Evolutionary conservation across 2,329 filamentous ascomycete species (phyloP).

Genomic region (Stagonosporopsis tanaceti): DNA sequence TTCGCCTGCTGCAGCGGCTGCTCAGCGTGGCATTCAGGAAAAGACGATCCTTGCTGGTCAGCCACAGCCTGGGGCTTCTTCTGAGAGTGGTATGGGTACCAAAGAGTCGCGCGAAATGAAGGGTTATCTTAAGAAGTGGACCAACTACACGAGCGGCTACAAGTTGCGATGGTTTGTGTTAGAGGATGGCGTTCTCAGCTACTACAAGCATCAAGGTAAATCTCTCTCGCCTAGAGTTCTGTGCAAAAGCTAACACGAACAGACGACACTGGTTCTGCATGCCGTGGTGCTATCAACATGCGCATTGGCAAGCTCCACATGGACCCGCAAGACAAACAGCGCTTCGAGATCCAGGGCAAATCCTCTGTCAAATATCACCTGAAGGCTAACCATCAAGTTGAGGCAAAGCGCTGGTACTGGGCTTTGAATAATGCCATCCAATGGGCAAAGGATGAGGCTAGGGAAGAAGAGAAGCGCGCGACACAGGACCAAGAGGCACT

Average conservation of each 20-base stretch:
- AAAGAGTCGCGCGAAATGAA: slow-evolving; percentile 97
- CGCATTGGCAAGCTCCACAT: slow-evolving; percentile 92
- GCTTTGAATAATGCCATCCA: slow-evolving; percentile 98
- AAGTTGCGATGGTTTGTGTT: slow-evolving; percentile 98
- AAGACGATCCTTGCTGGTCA: slow-evolving; percentile 89
- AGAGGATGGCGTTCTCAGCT: slow-evolving; percentile 95
- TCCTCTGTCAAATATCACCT: slow-evolving; percentile 98
- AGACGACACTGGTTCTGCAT: slow-evolving; percentile 94
- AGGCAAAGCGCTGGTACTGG: slow-evolving; percentile 99
- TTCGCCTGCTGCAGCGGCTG: slow-evolving; percentile 91
- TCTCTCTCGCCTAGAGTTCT: neutral
- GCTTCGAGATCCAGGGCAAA: slow-evolving; percentile 97
- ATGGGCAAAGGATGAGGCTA: slow-evolving; percentile 96
- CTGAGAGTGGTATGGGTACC: slow-evolving; percentile 68
- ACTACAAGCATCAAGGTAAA: slow-evolving; percentile 91
- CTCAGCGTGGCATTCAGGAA: slow-evolving; percentile 94
- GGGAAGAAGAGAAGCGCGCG: slow-evolving; percentile 82
- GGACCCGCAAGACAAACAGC: slow-evolving; percentile 96
- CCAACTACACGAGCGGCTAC: slow-evolving; percentile 96
- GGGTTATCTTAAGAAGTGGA: slow-evolving; percentile 99
- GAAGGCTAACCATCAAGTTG: slow-evolving; percentile 97
- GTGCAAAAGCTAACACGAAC: slow-evolving; percentile 17
- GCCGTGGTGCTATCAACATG: slow-evolving; percentile 98
- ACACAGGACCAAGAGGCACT: slow-evolving; percentile 78
- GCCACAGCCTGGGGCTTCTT: slow-evolving; percentile 65